Base-by-base conservation (phyloP, 2,329 filamentous ascomycete genomes). In the Rhytidhysteron rufulum region DNA sequence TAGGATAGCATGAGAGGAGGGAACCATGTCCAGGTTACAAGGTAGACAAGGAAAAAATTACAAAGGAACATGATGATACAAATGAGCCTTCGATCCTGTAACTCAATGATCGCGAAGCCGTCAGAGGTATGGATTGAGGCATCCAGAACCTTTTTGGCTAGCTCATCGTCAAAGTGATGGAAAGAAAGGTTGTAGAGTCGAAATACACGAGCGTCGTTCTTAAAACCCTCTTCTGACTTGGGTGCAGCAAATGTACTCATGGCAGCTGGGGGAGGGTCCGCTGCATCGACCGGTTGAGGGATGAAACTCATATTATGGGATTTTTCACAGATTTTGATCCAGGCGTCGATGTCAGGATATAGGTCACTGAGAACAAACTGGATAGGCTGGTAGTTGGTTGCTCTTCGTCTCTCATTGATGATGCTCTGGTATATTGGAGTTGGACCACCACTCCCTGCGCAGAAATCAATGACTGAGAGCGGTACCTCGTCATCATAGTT, bases 131-230 rank as follows among this genome's bases (percentile, higher is more conserved):
- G 71, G 27, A 87, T 62, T 0, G 82, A 83, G 57, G 85, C 80
- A 38, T 70, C 70, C 22, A 90, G 59, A 21, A 88, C 83, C 7
- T 72, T 70, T 19, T 60, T 66, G 1, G 82, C 85, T 15, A 81
- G 63, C 4, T 66, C 65, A 53, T 88, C 82, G 45, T 81, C 75
- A 50, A 89, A 89, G 65, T 89, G 85, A 62, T 89, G 86, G 55
- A 90, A 90, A 1, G 83, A 78, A 2, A 88, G 70, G 57, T 83
- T 86, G 62, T 86, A 89, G 36, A 88, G 66, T 4, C 85, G 72
- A 57, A 88, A 84, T 17, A 86, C 68, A 45, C 60, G 62, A 11
- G n/a, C 9, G 20, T 36, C 7, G 24, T 27, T 6, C 13, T 16
- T 38, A 5, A 25, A 9, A 8, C 24, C 24, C 8, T 7, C 8